Evolutionary conservation across 208 protist species (phyloP), one percentile per base, ranked within the genome.

Genomic region (Leishmania mexicana): DNA sequence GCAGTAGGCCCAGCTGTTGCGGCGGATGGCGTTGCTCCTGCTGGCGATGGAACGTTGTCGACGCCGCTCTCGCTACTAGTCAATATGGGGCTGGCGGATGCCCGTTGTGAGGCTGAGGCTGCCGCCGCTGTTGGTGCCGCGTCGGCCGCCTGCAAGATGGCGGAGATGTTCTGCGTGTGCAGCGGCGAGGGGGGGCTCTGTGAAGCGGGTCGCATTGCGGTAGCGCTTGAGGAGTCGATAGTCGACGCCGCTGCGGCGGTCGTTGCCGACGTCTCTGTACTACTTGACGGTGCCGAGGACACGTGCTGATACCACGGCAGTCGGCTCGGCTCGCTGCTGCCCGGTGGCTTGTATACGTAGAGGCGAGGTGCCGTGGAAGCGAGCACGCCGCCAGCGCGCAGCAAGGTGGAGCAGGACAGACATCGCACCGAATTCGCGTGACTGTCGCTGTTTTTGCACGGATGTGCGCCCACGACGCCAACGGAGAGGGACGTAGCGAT

Each of bases 301-400:
- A 49, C 38, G 67, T 49, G 76, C 70, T 85, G 81, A 76, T 95
- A 87, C 91, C 93, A 96, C 7, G 93, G 91, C 42, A 96, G 64
- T 21, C 82, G 77, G 28, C 80, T 88, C 0, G 83, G 82, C 31
- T 87, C 89, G 10, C 85, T 84, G 58, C 71, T 90, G 78, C 90
- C 93, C 0, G 91, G 93, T 11, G 93, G 91, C 71, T 89, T 78
- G 75, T 96, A 96, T 8, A 85, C 71, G 70, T 91, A 90, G 17
- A 13, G 72, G 11, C 65, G 75, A 1, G 73, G n/a, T 13, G 77
- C 21, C 0, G 72, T 78, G 53, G 75, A 35, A 49, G 21, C 19
- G 38, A 78, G 57, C 53, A 68, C 6, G 75, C 75, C n/a, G 35
- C 53, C 49, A 76, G 19, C 51, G 47, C 51, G 51, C 73, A 76